phyloP scores from a whole-genome alignment of 768 basidiomycete species.

The Amanita molliuscula region DNA sequence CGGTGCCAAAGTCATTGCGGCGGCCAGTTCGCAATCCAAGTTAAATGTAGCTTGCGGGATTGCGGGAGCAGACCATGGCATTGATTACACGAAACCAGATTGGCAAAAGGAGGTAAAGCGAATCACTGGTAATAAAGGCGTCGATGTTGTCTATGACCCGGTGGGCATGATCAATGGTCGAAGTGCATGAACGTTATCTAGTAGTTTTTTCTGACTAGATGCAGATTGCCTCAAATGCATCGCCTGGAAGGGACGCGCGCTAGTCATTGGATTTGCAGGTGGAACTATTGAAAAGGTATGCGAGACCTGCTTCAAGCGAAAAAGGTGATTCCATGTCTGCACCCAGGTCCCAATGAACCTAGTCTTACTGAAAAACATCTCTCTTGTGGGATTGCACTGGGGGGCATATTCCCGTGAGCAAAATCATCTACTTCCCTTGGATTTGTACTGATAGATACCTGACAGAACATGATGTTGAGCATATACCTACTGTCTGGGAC shows the following conservation, averaged over 20 bases:
- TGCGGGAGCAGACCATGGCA: slow-evolving; percentile 74
- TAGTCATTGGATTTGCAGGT: slow-evolving; percentile 91
- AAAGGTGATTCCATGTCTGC: background rate
- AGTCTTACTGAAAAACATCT: slow-evolving; percentile 77
- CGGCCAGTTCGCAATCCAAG: slow-evolving; percentile 73
- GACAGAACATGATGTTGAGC: slow-evolving; percentile 59
- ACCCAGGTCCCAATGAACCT: slow-evolving; percentile 78
- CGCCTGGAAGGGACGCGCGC: slow-evolving; percentile 84
- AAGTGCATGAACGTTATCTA: background rate
- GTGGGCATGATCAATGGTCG: slow-evolving; percentile 70
- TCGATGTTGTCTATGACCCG: slow-evolving; percentile 80
- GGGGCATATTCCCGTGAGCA: slow-evolving; percentile 64
- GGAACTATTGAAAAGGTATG: slow-evolving; percentile 75
- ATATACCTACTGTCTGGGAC: slow-evolving; percentile 61
- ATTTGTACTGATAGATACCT: slow-evolving; percentile 1
- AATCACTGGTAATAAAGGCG: slow-evolving; percentile 79
- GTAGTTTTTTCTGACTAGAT: background rate
- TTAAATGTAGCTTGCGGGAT: slow-evolving; percentile 63
- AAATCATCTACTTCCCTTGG: background rate
- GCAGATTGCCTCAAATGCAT: slow-evolving; percentile 84
- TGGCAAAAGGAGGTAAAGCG: slow-evolving; percentile 90
- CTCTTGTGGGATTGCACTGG: slow-evolving; percentile 82
- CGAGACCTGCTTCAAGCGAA: background rate
- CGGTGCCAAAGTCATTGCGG: slow-evolving; percentile 92
- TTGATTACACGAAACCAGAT: slow-evolving; percentile 67